These are phyloP conservation scores for Lactarius evosmus DNA, from an alignment of 768 basidiomycete species.

Conservation along the genomic window DNA sequence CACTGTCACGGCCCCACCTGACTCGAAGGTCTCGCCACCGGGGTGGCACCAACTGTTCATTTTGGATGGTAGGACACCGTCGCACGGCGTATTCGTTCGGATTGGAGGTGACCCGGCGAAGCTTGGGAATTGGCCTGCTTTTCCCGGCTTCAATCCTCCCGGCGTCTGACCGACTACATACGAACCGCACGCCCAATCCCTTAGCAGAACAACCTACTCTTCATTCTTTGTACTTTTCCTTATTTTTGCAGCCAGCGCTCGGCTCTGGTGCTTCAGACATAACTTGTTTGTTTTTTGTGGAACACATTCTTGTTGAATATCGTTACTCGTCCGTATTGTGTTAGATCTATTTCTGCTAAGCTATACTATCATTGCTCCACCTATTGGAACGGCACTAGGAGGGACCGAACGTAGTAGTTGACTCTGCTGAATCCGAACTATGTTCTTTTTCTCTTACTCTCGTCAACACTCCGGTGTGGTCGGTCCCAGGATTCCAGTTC, in stretches of 20 bases:
- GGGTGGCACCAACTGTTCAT: conserved; percentile 77
- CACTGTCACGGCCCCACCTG: conserved; percentile 74
- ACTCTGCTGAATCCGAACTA: too few species aligned
- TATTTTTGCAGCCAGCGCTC: neutral
- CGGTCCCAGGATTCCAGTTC: too few species aligned
- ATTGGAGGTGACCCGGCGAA: conserved; percentile 77
- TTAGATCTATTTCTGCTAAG: too few species aligned
- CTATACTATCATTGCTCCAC: too few species aligned
- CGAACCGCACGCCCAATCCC: neutral
- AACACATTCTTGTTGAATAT: neutral
- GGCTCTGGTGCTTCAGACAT: neutral
- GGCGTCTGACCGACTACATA: conserved; percentile 42
- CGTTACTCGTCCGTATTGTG: neutral
- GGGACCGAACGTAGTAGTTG: too few species aligned
- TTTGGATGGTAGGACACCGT: conserved; percentile 75
- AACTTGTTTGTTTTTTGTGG: neutral
- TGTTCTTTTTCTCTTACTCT: too few species aligned
- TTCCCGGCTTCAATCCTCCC: conserved; percentile 65
- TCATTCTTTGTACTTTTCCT: neutral
- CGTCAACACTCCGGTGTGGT: too few species aligned
- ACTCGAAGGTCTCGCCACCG: conserved; percentile 63
- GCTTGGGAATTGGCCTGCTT: conserved; percentile 71
- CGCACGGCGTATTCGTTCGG: conserved; percentile 68
- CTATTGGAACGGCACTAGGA: too few species aligned
- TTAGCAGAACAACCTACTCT: neutral